Evolutionary conservation across 139 green algal genomes (phyloP).

Genomic region (Mesotaenium endlicherianum): DNA sequence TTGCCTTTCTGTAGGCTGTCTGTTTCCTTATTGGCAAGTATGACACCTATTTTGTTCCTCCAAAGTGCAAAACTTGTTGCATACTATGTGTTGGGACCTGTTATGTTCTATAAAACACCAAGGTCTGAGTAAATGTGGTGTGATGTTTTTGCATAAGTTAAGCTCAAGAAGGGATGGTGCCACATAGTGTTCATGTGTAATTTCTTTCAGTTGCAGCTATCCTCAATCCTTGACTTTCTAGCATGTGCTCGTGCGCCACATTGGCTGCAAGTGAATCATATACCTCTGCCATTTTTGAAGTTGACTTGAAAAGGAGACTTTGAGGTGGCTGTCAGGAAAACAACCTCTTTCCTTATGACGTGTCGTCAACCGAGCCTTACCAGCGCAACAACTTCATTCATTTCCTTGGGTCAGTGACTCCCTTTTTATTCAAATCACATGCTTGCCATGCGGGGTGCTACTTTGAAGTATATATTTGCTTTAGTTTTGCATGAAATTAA

Average conservation of each 20-base stretch:
- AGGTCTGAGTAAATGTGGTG: no score
- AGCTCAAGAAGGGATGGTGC: background rate
- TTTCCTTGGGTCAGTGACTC: slow-evolving; percentile 59
- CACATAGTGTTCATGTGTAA: no score
- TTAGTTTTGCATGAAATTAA: no score
- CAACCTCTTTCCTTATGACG: slow-evolving; percentile 64
- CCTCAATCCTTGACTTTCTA: background rate
- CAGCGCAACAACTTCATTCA: slow-evolving; percentile 68
- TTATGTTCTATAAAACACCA: no score
- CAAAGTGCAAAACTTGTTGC: background rate
- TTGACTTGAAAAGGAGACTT: no score
- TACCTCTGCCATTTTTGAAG: no score
- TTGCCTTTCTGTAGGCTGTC: background rate
- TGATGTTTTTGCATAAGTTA: no score
- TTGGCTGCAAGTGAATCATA: background rate
- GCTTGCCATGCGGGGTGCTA: no score
- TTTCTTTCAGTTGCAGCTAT: background rate
- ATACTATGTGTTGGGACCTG: background rate
- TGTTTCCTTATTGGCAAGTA: background rate
- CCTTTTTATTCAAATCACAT: background rate
- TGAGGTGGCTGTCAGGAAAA: slow-evolving; percentile 67
- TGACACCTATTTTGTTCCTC: background rate
- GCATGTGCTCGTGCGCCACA: background rate
- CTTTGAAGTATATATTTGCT: no score
- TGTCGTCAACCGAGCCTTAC: slow-evolving; percentile 81